Base-by-base conservation (phyloP, 2,329 filamentous ascomycete species). In the Penicillium sp. region DNA sequence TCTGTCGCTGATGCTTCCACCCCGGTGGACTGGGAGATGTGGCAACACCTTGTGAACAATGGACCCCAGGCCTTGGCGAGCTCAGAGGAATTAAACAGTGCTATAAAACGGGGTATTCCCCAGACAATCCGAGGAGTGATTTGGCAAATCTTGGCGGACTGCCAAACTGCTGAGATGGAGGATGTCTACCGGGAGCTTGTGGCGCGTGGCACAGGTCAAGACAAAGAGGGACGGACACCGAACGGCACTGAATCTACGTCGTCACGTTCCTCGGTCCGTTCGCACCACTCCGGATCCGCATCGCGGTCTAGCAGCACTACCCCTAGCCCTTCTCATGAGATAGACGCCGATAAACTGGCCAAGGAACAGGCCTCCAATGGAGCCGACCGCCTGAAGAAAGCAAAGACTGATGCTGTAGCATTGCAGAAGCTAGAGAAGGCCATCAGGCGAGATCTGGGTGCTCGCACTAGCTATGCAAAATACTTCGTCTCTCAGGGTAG, bases 21-120 rank as follows among this genome's bases (percentile, higher is more conserved):
- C 14, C 87, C 90, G 23, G 94, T 99, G n/a, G 91, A 99, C 69
- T 99, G 94, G 94, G 94, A 99, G 72, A 77, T 99, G 36, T 99
- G 94, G 94, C 93, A 99, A 70, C 85, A 89, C 23, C 88, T 99
- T 4, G 94, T 99, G 32, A 95, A 97, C 62, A 90, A 97, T 76
- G 94, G 94, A 0, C 91, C 92, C 14, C 85, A 90, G 27, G 93
- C 91, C 9, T 89, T 97, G 46, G 91, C 91, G 4, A 96, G 91
- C 67, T 82, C 93, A 0, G 90, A 95, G 65, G 92, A 97, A 70
- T 78, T 99, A 53, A 96, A 93, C 68, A 85, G 83, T 61, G 92
- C 94, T 19, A 97, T 99, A 64, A 90, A 93, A 46, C 89, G 88
- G 36, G 94, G 94, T 30, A 99, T 99, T 53, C 94, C 94, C 1